Evolutionary conservation across 495 filamentous ascomycete genomes (phyloP), one percentile per base, ranked within the genome.

Genomic region (Darksidea phi): DNA sequence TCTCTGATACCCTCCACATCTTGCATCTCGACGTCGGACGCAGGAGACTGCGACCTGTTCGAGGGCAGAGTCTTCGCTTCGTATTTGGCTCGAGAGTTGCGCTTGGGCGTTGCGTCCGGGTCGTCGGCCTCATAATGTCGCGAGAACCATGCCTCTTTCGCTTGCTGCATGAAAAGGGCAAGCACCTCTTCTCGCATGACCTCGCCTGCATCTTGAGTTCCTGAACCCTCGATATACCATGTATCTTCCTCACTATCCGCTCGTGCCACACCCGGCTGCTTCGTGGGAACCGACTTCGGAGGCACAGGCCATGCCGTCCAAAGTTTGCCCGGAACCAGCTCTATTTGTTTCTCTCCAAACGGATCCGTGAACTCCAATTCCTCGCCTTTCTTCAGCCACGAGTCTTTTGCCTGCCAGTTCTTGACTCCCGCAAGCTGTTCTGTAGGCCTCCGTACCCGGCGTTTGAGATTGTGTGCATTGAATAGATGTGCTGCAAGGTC

Each of bases 251-350:
- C 77, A 32, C 77, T 75, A 15, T 76, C 68, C 18, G 32, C 55
- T 10, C 70, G 66, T 0, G 73, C 73, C 48, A 79, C 60, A n/a
- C 48, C 26, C 53, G 85, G 80, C 20, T 76, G 76, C 10, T 74
- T 70, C n/a, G 79, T 77, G 2, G 88, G 87, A 17, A 91, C 87
- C 7, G 77, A 73, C 11, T 75, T 69, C 20, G 79, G 76, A 15
- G 72, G 72, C 73, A 91, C 64, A 18, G 91, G 91, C 91, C 91
- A 96, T 0, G 89, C 87, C 2, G 86, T 86, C 90, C 90, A 95
- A 28, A 23, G n/a, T 13, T 52, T 48, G 36, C 55, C 45, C 1
- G 73, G 63, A 23, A 64, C 60, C 55, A 59, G 71, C 66, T 34
- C 64, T 51, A 42, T 72, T 64, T 66, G 72, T 57, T 15, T 61